Evolutionary conservation across 768 basidiomycete species (phyloP).

Genomic region (Cystobasidium tubakii): DNA sequence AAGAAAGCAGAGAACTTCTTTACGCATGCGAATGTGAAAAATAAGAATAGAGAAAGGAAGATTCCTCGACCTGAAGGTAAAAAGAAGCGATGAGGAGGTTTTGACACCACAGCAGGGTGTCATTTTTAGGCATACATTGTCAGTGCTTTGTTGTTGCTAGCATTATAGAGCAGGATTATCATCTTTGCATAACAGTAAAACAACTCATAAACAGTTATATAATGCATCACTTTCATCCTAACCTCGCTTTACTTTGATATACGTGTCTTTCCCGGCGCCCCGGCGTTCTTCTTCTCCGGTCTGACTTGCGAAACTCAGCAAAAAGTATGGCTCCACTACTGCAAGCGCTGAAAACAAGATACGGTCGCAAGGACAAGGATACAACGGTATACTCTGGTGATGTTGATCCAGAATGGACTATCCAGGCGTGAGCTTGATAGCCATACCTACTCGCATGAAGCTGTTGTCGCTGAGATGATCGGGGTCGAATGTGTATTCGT

Average conservation of each 20-base stretch:
- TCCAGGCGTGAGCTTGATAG: conserved; percentile 15
- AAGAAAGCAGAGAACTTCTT: conserved; percentile 87
- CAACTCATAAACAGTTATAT: background rate
- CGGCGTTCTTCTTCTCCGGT: background rate
- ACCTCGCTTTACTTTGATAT: background rate
- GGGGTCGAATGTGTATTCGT: background rate
- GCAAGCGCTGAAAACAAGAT: conserved; percentile 9
- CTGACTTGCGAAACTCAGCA: background rate
- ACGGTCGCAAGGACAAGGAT: conserved; percentile 11
- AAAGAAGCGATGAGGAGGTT: background rate
- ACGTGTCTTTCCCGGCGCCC: background rate
- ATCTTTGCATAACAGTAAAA: background rate
- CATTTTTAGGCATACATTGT: background rate
- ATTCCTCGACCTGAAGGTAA: conserved; percentile 28
- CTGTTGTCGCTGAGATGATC: background rate
- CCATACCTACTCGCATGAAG: background rate
- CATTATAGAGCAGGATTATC: background rate
- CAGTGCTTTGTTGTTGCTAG: background rate
- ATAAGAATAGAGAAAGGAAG: conserved; percentile 49
- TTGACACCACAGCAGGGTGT: background rate
- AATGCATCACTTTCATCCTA: background rate
- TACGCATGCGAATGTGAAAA: conserved; percentile 42
- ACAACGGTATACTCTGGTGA: conserved; percentile 7
- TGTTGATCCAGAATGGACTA: conserved; percentile 34
- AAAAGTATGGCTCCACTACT: conserved; percentile 19